These are phyloP conservation scores for Schwanniomyces polymorphus DNA, from an alignment of 805 yeast species.

Conservation along the genomic window DNA sequence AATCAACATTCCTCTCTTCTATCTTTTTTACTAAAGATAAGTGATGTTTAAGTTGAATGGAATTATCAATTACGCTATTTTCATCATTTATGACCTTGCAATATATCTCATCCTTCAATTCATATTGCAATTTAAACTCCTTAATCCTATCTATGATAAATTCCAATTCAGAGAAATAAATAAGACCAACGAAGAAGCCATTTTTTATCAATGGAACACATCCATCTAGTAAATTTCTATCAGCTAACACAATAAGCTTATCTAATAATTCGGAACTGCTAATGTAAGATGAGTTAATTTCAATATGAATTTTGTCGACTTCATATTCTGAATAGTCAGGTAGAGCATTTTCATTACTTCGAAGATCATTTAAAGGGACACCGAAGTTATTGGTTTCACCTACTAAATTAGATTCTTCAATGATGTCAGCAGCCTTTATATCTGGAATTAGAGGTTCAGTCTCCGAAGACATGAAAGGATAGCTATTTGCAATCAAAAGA, in stretches of 20 bases:
- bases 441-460: slow-evolving; percentile 34
- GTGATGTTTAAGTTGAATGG: slow-evolving; percentile 5
- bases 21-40: slow-evolving; percentile 6
- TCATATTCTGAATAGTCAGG: neutral
- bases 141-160: slow-evolving; percentile 48
- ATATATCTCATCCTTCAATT: slow-evolving; percentile 26
- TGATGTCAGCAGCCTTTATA: slow-evolving; percentile 33
- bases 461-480: slow-evolving; percentile 52
- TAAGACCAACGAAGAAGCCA: slow-evolving; percentile 39
- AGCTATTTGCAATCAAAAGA: slow-evolving; percentile 46
- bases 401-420: slow-evolving; percentile 18
- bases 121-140: slow-evolving; percentile 22
- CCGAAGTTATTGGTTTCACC: slow-evolving; percentile 9
- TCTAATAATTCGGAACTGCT: slow-evolving; percentile 28
- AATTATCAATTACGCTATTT: slow-evolving; percentile 3
- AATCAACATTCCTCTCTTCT: slow-evolving; percentile 13
- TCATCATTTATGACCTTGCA: slow-evolving; percentile 23
- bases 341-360: neutral
- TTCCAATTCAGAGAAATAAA: slow-evolving; percentile 53
- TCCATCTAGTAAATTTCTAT: slow-evolving; percentile 48
- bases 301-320: slow-evolving; percentile 26
- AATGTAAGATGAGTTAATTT: slow-evolving; percentile 36
- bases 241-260: slow-evolving; percentile 38
- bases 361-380: neutral
- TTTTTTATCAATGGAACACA: slow-evolving; percentile 48